Conservation (phyloP, 441 rosid genomes). For the Lepidium campestre region DNA sequence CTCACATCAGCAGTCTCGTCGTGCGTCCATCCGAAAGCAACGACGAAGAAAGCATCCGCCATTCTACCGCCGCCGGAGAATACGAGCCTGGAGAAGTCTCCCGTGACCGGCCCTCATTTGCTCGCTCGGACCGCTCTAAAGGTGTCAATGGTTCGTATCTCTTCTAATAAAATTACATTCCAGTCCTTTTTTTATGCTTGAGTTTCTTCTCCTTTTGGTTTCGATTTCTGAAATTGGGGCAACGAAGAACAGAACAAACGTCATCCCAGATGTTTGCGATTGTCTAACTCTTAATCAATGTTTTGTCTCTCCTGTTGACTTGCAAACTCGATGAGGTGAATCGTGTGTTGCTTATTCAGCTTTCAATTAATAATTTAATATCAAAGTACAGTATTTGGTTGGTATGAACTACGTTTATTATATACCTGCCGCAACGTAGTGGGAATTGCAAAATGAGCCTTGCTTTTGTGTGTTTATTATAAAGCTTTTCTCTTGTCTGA, state of each 20-base stretch:
- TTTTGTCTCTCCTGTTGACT: neutral
- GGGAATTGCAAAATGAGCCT: conserved; percentile 43
- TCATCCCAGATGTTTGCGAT: neutral
- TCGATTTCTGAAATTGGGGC: neutral
- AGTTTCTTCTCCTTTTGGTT: neutral
- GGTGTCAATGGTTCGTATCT: conserved; percentile 58
- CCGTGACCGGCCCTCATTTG: conserved; percentile 48
- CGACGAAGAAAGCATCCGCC: conserved; percentile 30
- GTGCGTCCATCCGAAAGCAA: conserved; percentile 67
- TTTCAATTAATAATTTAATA: neutral
- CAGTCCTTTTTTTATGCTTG: neutral
- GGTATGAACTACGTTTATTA: conserved; percentile 29
- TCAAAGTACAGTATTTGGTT: neutral
- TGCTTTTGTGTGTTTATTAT: conserved; percentile 62
- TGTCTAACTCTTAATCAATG: neutral
- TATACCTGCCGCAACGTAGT: conserved; percentile 33
- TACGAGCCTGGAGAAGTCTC: conserved; percentile 69
- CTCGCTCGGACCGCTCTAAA: conserved; percentile 58
- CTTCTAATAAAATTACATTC: neutral
- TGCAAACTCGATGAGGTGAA: neutral
- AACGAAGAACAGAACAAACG: neutral
- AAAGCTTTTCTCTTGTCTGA: conserved; percentile 57
- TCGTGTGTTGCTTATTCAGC: neutral
- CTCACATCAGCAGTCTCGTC: conserved; percentile 81
- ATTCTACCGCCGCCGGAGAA: conserved; percentile 35